Percentiles rank a stretch among this genome's conserved stretches.
Conservation (phyloP, 2,329 filamentous ascomycete genomes). For the Chrysoporthe cubensis region DNA sequence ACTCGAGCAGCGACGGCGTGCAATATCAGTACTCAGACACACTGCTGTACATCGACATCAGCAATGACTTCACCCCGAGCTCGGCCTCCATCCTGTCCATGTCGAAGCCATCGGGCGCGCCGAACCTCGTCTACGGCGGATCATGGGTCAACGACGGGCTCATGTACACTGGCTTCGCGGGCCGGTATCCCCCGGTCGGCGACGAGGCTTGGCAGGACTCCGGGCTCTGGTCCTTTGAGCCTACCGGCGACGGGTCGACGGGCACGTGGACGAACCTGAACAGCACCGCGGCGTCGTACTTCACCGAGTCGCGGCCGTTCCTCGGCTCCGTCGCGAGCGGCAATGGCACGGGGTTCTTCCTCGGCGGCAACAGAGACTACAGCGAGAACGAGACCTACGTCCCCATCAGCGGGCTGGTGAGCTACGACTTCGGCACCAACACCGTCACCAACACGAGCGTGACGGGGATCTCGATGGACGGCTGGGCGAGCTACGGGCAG, state of each 20-base stretch:
- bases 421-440: conserved; percentile 21
- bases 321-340: conserved; percentile 20
- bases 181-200: conserved; percentile 1
- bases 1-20: conserved; percentile 23
- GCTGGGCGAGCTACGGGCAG: conserved; percentile 6
- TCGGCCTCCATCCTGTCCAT: conserved; percentile 8
- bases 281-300: conserved; percentile 5
- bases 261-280: conserved; percentile 26
- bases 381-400: conserved; percentile 10
- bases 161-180: conserved; percentile 23
- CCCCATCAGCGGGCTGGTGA: conserved; percentile 19
- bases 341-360: conserved; percentile 21
- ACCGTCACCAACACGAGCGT: conserved; percentile 13
- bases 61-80: conserved; percentile 12
- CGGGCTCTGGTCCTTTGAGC: conserved; percentile 24
- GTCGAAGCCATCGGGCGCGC: conserved; percentile 15
- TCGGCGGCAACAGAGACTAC: conserved; percentile 15
- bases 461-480: conserved; percentile 10
- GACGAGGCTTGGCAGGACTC: conserved; percentile 8
- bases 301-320: conserved; percentile 5
- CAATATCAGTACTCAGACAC: conserved; percentile 32
- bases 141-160: conserved; percentile 13
- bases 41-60: conserved; percentile 15
- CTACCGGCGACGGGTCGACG: conserved; percentile 11
- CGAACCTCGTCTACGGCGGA: conserved; percentile 11